Conservation (phyloP, 192 early-diverging fungal species). For the Backusella circina region DNA sequence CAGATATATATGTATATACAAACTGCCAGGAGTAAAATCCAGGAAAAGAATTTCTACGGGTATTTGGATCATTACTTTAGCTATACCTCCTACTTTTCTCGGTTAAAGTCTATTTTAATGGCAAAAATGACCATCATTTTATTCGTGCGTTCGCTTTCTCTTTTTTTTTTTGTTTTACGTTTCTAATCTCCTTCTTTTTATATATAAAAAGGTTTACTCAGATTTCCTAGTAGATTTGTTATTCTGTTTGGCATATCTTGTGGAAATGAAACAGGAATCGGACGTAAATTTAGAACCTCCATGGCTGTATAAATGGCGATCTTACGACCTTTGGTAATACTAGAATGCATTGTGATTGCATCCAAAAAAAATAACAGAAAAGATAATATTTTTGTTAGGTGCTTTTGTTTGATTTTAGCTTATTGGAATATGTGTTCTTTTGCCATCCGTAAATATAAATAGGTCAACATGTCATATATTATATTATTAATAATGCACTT, state of each 20-base stretch:
- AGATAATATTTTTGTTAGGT: conserved; percentile 14
- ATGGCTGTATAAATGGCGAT: conserved; percentile 50
- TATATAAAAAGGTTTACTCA: conserved; percentile 46
- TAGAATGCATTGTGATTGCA: neutral
- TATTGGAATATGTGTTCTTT: conserved; percentile 27
- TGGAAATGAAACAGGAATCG: conserved; percentile 43
- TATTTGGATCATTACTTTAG: neutral
- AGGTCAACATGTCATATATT: neutral
- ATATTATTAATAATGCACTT: neutral
- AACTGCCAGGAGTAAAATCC: neutral
- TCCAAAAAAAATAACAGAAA: neutral
- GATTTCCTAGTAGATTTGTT: conserved; percentile 51
- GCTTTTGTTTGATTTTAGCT: conserved; percentile 13
- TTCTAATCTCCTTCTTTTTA: neutral
- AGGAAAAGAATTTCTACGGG: neutral
- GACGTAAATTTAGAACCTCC: conserved; percentile 31
- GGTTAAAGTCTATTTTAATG: neutral
- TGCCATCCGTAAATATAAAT: conserved; percentile 17
- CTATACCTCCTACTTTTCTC: neutral
- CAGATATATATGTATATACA: neutral
- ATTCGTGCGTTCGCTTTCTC: conserved; percentile 23
- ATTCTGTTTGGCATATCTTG: conserved; percentile 54
- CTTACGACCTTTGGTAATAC: conserved; percentile 38
- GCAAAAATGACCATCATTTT: conserved; percentile 21
- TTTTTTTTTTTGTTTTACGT: neutral